A percentile compares a stretch with the other conserved stretches of the same genome.
Conservation (phyloP, 345 rosid species). For the Citrus australasica region DNA sequence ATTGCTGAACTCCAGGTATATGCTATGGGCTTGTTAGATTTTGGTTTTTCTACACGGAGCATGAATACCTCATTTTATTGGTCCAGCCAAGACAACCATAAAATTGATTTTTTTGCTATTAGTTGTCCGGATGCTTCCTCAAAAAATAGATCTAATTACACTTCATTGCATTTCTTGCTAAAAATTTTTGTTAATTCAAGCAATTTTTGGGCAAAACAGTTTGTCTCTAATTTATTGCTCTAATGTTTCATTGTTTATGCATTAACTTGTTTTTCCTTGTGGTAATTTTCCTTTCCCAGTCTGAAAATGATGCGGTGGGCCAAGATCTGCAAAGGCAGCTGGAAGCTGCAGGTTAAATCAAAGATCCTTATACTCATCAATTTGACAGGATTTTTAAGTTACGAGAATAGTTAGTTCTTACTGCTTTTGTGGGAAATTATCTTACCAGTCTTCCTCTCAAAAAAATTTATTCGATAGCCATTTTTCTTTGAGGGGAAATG, state of each 20-base stretch:
- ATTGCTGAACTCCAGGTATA: constrained; percentile 74
- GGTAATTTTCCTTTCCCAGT: constrained; percentile 32
- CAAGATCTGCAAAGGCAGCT: constrained; percentile 90
- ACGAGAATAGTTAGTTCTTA: neutral
- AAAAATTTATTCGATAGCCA: neutral
- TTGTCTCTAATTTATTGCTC: neutral
- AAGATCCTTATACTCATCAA: neutral
- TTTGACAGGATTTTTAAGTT: neutral
- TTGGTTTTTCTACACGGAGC: neutral
- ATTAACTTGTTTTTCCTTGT: neutral
- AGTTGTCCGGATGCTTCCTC: neutral
- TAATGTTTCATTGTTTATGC: neutral
- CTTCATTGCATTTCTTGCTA: neutral
- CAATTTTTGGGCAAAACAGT: too few species aligned
- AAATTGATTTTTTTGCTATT: neutral
- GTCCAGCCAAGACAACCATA: neutral
- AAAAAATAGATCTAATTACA: too few species aligned
- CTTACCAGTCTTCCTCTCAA: neutral
- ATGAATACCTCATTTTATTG: neutral
- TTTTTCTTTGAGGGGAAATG: neutral
- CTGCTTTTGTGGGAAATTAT: neutral
- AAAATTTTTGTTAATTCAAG: too few species aligned
- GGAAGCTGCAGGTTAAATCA: constrained; percentile 78
- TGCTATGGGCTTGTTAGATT: neutral
- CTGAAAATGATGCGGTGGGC: constrained; percentile 75